Conservation (phyloP, 1,284 basidiomycete genomes). For the Sporisorium iseilematis-ciliati region DNA sequence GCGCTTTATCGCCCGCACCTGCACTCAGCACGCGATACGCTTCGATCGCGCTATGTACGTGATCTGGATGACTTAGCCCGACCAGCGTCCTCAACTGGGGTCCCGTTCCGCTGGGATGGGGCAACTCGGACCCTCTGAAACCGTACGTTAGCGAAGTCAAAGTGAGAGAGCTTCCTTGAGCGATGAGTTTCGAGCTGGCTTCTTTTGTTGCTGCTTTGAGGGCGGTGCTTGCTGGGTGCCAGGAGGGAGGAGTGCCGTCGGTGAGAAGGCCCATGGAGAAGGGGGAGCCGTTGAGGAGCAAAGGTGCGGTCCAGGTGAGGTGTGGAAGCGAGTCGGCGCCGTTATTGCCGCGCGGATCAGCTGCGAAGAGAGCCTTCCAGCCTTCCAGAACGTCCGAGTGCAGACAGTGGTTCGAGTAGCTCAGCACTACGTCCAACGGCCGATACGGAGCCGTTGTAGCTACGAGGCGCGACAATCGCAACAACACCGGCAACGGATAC, state of each 20-base stretch:
- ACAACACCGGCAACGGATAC: slow-evolving; percentile 87
- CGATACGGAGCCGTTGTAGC: slow-evolving; percentile 57
- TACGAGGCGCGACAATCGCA: slow-evolving; percentile 84
- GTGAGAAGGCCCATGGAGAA: slow-evolving; percentile 91
- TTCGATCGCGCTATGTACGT: slow-evolving; percentile 63
- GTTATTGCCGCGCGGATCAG: slow-evolving; percentile 21
- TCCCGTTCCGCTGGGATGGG: slow-evolving; percentile 8
- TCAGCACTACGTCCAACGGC: slow-evolving; percentile 69
- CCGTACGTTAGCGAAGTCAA: slow-evolving; percentile 62
- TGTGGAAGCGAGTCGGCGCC: slow-evolving; percentile 12
- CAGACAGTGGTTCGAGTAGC: slow-evolving; percentile 66
- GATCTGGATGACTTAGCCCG: slow-evolving; percentile 64
- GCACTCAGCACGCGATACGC: slow-evolving; percentile 57
- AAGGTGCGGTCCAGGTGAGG: slow-evolving; percentile 67
- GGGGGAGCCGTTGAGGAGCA: slow-evolving; percentile 87
- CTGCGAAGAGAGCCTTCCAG: slow-evolving; percentile 54
- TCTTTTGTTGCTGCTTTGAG: slow-evolving; percentile 72
- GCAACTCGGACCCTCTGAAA: slow-evolving; percentile 51
- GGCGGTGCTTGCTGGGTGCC: slow-evolving; percentile 84
- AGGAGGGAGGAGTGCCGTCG: slow-evolving; percentile 75
- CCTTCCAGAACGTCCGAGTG: slow-evolving; percentile 62
- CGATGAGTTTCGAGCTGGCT: slow-evolving; percentile 30
- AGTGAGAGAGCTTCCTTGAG: slow-evolving; percentile 46
- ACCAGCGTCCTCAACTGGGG: slow-evolving; percentile 61
- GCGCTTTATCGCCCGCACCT: slow-evolving; percentile 17